phyloP scores from a whole-genome alignment of 768 basidiomycete genomes.

The Psilocybe tampanensis region DNA sequence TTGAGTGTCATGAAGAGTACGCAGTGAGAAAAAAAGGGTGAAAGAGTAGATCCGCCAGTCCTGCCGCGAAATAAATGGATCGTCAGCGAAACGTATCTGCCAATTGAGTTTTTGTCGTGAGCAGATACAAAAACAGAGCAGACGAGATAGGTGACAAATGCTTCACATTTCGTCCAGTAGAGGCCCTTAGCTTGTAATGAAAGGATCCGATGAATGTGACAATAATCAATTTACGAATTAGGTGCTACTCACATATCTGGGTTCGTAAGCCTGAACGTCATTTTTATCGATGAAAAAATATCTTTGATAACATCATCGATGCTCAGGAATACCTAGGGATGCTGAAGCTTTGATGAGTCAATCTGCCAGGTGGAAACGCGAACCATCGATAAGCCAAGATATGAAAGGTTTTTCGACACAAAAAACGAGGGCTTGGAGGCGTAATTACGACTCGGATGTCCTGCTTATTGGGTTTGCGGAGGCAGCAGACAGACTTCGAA shows the following conservation, averaged over 20 bases:
- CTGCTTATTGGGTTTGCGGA: conserved; percentile 11
- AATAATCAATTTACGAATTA: background rate
- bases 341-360: no score
- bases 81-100: background rate
- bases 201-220: conserved; percentile 2
- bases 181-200: background rate
- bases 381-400: background rate
- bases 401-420: background rate
- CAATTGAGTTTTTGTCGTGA: background rate
- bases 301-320: no score
- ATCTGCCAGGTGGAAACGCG: no score
- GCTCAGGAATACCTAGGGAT: no score
- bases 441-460: background rate
- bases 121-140: no score
- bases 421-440: background rate
- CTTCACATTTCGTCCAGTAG: background rate
- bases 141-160: background rate
- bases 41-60: background rate
- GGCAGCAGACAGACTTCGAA: background rate
- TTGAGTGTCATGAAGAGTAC: background rate
- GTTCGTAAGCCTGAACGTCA: no score
- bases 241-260: no score
- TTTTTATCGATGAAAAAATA: no score
- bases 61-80: no score
- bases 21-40: background rate